Evolutionary conservation across 768 basidiomycete species (phyloP).

Genomic region (Kwoniella dendrophila): DNA sequence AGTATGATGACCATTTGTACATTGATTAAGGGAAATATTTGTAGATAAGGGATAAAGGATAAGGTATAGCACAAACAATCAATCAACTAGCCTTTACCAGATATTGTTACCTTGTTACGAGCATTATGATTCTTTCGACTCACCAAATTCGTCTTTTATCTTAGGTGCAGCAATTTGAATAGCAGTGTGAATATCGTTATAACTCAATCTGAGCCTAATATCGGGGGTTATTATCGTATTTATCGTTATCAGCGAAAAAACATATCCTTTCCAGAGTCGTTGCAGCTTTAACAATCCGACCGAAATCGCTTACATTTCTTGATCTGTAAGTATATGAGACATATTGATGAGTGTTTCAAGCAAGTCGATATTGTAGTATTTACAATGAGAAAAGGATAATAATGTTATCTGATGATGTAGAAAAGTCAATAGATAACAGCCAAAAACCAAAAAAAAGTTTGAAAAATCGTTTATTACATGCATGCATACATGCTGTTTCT

Average conservation of each 20-base stretch:
- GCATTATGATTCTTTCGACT: too few species aligned
- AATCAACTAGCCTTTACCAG: background rate
- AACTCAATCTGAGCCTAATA: constrained; percentile 64
- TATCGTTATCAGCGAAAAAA: background rate
- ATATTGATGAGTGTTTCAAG: constrained; percentile 1
- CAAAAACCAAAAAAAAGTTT: background rate
- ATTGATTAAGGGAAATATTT: background rate
- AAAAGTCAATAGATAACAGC: background rate
- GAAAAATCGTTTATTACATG: background rate
- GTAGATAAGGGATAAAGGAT: background rate
- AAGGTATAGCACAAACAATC: background rate
- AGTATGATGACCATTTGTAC: background rate
- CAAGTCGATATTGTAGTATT: background rate
- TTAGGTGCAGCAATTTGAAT: constrained; percentile 68
- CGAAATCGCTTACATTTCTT: constrained; percentile 14
- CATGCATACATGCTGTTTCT: background rate
- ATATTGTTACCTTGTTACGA: too few species aligned
- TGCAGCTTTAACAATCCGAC: background rate
- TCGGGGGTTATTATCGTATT: too few species aligned
- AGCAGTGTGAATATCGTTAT: constrained; percentile 87
- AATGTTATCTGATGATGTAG: background rate
- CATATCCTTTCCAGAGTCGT: background rate
- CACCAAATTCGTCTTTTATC: constrained; percentile 73
- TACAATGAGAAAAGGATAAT: background rate
- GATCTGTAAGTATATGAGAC: constrained; percentile 12